A percentile compares a stretch with the other conserved stretches of the same genome.
phyloP scores from a whole-genome alignment of 2,329 filamentous ascomycete genomes.

The Colletotrichum cuscutae region DNA sequence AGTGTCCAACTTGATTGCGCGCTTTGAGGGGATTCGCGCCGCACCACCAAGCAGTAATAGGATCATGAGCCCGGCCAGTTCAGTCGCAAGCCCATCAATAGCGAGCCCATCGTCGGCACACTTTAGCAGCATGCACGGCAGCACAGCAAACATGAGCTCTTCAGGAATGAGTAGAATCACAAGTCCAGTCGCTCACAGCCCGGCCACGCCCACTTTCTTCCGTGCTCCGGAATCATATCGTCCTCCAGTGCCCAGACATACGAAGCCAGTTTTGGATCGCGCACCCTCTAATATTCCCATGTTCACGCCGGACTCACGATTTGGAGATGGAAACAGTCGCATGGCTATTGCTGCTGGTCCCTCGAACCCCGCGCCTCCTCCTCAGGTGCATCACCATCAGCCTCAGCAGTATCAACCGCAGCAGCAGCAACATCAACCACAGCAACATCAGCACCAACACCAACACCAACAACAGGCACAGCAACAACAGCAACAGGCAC shows the following conservation, averaged over 20 bases:
- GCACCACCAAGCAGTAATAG: constrained; percentile 43
- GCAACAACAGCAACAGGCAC: too few species aligned
- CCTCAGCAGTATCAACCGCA: constrained; percentile 1
- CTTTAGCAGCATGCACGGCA: constrained; percentile 44
- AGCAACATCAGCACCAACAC: neutral
- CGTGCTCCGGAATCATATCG: constrained; percentile 22
- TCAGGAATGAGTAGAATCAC: constrained; percentile 39
- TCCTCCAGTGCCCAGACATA: constrained; percentile 51
- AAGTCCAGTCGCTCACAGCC: constrained; percentile 44
- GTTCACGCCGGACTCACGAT: constrained; percentile 29
- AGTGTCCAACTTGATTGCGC: constrained; percentile 51
- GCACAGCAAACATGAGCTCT: constrained; percentile 37
- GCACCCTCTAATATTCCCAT: constrained; percentile 36
- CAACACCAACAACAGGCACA: neutral
- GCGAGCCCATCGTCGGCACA: constrained; percentile 41
- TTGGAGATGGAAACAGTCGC: constrained; percentile 26
- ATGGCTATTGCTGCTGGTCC: neutral
- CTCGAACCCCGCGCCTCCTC: constrained; percentile 12
- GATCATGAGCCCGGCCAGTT: constrained; percentile 40
- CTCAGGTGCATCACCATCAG: constrained; percentile 7
- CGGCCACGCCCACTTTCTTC: constrained; percentile 35
- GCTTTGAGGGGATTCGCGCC: constrained; percentile 51
- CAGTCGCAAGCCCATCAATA: constrained; percentile 37
- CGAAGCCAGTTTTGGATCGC: constrained; percentile 47
- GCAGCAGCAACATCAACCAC: neutral